phyloP scores from a whole-genome alignment of 768 basidiomycete species.

The Lepiota brunneoincarnata region DNA sequence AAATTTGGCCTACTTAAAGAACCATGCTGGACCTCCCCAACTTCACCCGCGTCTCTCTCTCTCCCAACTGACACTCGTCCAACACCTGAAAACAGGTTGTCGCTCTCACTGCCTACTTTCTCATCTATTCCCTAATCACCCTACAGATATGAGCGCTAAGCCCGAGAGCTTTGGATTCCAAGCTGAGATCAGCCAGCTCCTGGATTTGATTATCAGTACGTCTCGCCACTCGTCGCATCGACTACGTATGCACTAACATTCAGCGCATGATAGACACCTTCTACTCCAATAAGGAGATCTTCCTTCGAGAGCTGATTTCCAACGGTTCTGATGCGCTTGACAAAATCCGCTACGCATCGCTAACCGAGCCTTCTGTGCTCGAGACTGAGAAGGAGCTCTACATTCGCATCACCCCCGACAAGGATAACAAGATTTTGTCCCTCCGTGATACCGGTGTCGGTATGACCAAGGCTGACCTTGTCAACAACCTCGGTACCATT shows the following conservation, averaged over 20 bases:
- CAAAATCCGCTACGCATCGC: conserved; percentile 96
- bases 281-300: conserved; percentile 99
- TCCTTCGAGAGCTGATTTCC: conserved; percentile 97
- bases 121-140: conserved; percentile 9
- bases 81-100: conserved; percentile 21
- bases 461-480: conserved; percentile 99
- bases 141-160: conserved; percentile 65
- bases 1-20: conserved; percentile 36
- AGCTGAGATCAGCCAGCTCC: conserved; percentile 98
- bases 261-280: conserved; percentile 85
- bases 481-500: conserved; percentile 98
- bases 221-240: conserved; percentile 4
- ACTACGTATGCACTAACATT: conserved; percentile 11
- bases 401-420: conserved; percentile 94
- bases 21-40: conserved; percentile 20
- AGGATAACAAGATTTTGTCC: conserved; percentile 88
- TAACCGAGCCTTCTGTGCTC: conserved; percentile 90
- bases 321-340: conserved; percentile 98
- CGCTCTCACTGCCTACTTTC: conserved; percentile 6
- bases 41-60: conserved; percentile 24
- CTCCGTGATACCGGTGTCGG: conserved; percentile 97
- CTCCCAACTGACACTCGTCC: conserved; percentile 15
- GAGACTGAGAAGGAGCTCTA: conserved; percentile 89
- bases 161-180: conserved; percentile 95
- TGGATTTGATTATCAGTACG: conserved; percentile 98